A percentile compares a stretch with the other conserved stretches of the same genome.
Conservation (phyloP, 2,329 filamentous ascomycete genomes). For the Pseudogymnoascus destructans region DNA sequence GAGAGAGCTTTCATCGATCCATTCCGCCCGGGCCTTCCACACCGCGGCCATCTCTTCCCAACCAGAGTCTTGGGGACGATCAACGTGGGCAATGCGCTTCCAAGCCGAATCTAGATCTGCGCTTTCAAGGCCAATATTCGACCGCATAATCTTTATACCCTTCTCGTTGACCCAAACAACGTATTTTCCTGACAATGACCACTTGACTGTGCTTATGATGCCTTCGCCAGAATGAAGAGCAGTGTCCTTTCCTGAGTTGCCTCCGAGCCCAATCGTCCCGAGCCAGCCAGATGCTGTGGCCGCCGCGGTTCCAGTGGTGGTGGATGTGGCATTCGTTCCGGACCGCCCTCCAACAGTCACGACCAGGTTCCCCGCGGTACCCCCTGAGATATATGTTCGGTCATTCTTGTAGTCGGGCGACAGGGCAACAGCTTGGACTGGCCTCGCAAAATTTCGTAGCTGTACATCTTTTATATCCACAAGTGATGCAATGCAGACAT, state of each 20-base stretch:
- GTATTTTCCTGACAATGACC: constrained; percentile 85
- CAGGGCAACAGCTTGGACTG: constrained; percentile 82
- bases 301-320: constrained; percentile 69
- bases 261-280: constrained; percentile 69
- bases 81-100: constrained; percentile 88
- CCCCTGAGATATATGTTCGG: constrained; percentile 78
- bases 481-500: constrained; percentile 82
- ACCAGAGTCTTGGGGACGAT: constrained; percentile 69
- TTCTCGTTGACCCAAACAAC: constrained; percentile 94
- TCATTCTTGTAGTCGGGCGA: constrained; percentile 91
- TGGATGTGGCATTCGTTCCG: constrained; percentile 71
- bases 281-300: constrained; percentile 84
- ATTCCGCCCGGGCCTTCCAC: constrained; percentile 85
- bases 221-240: constrained; percentile 87
- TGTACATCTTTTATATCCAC: constrained; percentile 82
- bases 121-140: constrained; percentile 66
- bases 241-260: constrained; percentile 69
- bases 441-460: constrained; percentile 82
- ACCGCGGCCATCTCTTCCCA: constrained; percentile 97
- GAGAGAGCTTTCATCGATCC: constrained; percentile 78
- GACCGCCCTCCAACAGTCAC: constrained; percentile 69
- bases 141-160: constrained; percentile 95
- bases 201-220: constrained; percentile 80
- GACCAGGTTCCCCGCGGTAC: constrained; percentile 74
- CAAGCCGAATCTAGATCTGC: constrained; percentile 72